Evolutionary conservation across 1,284 basidiomycete genomes (phyloP).

Genomic region (Cryptococcus hybrid): DNA sequence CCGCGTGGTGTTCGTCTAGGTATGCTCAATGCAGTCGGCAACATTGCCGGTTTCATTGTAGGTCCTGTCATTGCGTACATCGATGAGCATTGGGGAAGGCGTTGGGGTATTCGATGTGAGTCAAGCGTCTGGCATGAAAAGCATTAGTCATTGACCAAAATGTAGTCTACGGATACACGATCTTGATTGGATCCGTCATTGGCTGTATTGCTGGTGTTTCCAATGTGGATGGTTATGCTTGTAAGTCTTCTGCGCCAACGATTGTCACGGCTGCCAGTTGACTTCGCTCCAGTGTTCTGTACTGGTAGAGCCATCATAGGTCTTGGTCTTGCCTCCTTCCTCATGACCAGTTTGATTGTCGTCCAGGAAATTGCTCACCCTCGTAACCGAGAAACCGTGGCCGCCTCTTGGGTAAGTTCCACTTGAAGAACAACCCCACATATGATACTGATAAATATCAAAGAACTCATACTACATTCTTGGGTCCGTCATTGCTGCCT

Average conservation of each 20-base stretch:
- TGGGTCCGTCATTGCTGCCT: conserved; percentile 36
- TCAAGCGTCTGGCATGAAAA: not conserved
- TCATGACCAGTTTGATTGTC: conserved; percentile 50
- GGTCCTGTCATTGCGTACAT: conserved; percentile 49
- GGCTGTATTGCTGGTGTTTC: conserved; percentile 44
- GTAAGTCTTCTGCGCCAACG: conserved; percentile 19
- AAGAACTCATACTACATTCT: conserved; percentile 48
- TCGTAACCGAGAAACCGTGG: conserved; percentile 34
- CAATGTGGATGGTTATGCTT: conserved; percentile 42
- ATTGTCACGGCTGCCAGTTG: not conserved
- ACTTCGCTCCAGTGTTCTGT: conserved; percentile 35
- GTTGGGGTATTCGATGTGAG: conserved; percentile 51
- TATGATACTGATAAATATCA: not conserved
- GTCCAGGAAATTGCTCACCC: conserved; percentile 52
- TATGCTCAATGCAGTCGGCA: conserved; percentile 46
- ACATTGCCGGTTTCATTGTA: conserved; percentile 44
- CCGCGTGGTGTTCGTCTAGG: conserved; percentile 38
- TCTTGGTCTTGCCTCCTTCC: conserved; percentile 50
- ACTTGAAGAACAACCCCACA: not conserved
- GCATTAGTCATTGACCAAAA: not conserved
- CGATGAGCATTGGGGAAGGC: conserved; percentile 45
- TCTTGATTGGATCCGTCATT: conserved; percentile 46
- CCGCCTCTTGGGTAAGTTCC: conserved; percentile 41
- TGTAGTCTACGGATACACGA: conserved; percentile 48
- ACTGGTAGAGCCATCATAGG: conserved; percentile 47